Evolutionary conservation across 257 asterid genomes (phyloP).

Genomic region (Fraxinus anomala): DNA sequence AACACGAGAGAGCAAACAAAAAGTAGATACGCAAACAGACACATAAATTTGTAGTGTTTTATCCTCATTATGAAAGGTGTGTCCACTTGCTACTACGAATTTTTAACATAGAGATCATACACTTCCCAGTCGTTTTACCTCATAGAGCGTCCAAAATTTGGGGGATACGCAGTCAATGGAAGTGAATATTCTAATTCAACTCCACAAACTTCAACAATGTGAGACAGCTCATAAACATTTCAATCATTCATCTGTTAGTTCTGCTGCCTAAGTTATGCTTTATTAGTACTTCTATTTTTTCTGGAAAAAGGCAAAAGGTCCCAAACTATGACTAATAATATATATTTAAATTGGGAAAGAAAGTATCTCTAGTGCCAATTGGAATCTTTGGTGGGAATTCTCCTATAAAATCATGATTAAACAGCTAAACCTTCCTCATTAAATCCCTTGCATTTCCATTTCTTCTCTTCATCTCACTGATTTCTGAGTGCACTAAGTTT

Average conservation of each 20-base stretch:
- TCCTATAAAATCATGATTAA: conserved; percentile 6
- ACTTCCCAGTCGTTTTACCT: no score
- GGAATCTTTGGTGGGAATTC: conserved; percentile 21
- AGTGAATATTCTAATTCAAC: not conserved
- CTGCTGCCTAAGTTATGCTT: no score
- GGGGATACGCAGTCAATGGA: not conserved
- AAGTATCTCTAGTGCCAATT: not conserved
- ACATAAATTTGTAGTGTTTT: not conserved
- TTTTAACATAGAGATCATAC: not conserved
- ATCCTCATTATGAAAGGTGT: not conserved
- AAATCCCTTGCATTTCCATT: conserved; percentile 12
- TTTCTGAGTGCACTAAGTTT: not conserved
- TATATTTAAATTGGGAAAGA: not conserved
- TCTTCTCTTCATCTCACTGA: conserved; percentile 13
- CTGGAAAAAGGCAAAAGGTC: not conserved
- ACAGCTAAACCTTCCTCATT: conserved; percentile 15
- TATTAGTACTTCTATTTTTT: not conserved
- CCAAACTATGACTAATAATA: not conserved
- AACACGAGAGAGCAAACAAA: not conserved
- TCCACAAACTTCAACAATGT: not conserved
- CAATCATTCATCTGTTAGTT: no score
- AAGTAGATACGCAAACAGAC: not conserved
- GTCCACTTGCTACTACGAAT: not conserved
- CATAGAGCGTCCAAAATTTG: not conserved
- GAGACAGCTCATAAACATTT: not conserved